Evolutionary conservation across 345 rosid species (phyloP), one percentile per base, ranked within the genome.

Genomic region (Theobroma cacao): DNA sequence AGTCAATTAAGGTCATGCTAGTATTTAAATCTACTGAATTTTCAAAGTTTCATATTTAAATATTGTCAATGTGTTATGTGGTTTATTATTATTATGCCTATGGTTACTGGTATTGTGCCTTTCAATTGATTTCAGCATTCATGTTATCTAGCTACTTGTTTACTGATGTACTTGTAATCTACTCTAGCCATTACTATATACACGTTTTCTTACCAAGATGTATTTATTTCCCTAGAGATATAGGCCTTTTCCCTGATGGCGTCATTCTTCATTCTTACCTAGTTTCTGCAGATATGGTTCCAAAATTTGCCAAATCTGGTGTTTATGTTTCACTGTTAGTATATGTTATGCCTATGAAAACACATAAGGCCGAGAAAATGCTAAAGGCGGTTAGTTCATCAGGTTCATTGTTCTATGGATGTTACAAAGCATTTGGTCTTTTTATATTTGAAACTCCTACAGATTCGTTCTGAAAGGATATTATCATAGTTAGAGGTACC

Each of bases 241-340:
- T 78, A 26, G 98, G 99, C 47, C 98, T 98, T 72, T 94, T 96
- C 81, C 95, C 98, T 65, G 82, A 86, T 74, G 99, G 97, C 40
- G 43, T 94, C 63, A 90, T 96, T 79, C 98, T 96, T 72, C 98
- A 94, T 79, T 92, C 98, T 18, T 96, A 86, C 86, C 81, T 89
- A 47, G 98, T 98, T 58, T 89, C 98, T 14, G 92, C 97, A 52
- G n/a, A n/a, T 90, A 94, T 96, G 98, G 98, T 96, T 83, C 93
- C 97, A 84, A 97, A 92, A 78, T 86, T 94, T 56, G 89, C 95
- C 14, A 91, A 89, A 83, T 91, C 91, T 34, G 97, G 99, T 79
- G 98, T 94, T 24, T 91, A 94, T 76, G 94, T 96, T 85, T 96
- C 98, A 30, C 90, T 96, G 79, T 96, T 98, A 26, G 98, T 97